Percentiles rank a stretch among this genome's conserved stretches.
These are phyloP conservation scores for Lojkania enalia DNA, from an alignment of 2,329 filamentous ascomycete genomes.

Conservation along the genomic window DNA sequence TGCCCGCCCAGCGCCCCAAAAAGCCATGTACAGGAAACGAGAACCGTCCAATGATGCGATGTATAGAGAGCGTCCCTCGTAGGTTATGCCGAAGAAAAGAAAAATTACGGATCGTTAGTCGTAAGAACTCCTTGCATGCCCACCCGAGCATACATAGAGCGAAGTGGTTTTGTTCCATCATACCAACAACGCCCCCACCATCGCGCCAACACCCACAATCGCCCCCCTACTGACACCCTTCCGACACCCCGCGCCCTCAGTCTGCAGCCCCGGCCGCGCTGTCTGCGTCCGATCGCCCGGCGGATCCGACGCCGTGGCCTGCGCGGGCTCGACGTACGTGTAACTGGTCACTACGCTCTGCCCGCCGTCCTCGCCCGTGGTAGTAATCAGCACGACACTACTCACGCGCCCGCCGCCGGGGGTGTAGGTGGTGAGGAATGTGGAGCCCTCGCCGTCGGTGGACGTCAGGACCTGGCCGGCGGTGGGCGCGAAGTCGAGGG, in stretches of 20 bases:
- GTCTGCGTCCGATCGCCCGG: conserved; percentile 11
- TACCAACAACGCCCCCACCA: background rate
- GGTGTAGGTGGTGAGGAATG: conserved; percentile 53
- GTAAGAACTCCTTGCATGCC: background rate
- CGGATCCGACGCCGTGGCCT: conserved; percentile 15
- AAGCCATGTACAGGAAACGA: background rate
- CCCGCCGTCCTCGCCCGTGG: conserved; percentile 35
- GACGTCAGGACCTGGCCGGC: conserved; percentile 49
- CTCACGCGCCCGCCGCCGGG: conserved; percentile 48
- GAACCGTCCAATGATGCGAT: background rate
- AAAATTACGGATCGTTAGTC: background rate
- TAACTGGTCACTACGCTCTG: conserved; percentile 50
- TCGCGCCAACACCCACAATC: conserved; percentile 32
- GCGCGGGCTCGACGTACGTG: conserved; percentile 45
- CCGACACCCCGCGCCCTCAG: conserved; percentile 35
- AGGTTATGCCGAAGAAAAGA: background rate
- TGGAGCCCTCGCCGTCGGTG: conserved; percentile 46
- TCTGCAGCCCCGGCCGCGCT: conserved; percentile 45
- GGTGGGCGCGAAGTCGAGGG: conserved; percentile 37
- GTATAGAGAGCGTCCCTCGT: too few species aligned
- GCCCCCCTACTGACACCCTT: conserved; percentile 32
- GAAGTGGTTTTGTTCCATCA: background rate
- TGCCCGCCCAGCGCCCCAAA: background rate
- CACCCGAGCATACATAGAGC: background rate
- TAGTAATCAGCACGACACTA: conserved; percentile 44